phyloP scores from a whole-genome alignment of 192 early-diverging fungal species.

The Podila epicladia region DNA sequence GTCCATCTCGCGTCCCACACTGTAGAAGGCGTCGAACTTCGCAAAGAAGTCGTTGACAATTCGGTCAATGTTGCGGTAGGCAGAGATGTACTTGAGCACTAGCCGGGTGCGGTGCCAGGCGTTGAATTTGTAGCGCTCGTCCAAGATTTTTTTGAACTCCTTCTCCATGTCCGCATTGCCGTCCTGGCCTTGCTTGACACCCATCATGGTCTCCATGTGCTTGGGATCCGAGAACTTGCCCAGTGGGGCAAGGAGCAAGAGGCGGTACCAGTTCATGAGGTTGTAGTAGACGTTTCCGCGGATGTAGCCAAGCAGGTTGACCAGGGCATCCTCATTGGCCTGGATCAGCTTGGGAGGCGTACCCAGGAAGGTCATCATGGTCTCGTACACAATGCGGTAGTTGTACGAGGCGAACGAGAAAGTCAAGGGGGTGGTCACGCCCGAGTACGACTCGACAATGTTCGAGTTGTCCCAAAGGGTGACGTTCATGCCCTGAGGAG shows the following conservation, averaged over 20 bases:
- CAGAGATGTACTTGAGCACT: constrained; percentile 40
- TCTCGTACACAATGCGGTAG: constrained; percentile 49
- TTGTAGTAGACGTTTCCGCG: constrained; percentile 52
- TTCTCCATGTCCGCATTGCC: constrained; percentile 49
- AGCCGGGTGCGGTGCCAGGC: constrained; percentile 36
- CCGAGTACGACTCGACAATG: constrained; percentile 52
- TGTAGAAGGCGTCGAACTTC: constrained; percentile 46
- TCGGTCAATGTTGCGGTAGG: constrained; percentile 44
- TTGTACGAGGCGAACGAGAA: constrained; percentile 51
- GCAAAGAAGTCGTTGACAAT: constrained; percentile 46
- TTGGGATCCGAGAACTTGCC: constrained; percentile 51
- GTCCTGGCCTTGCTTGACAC: constrained; percentile 49
- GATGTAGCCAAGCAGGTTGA: constrained; percentile 43
- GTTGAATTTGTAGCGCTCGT: constrained; percentile 30
- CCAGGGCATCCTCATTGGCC: constrained; percentile 31
- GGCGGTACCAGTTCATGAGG: constrained; percentile 51
- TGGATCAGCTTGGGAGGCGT: constrained; percentile 38
- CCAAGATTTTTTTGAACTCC: constrained; percentile 48
- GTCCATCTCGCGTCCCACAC: constrained; percentile 34
- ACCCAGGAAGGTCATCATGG: constrained; percentile 41
- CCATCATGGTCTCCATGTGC: constrained; percentile 54
- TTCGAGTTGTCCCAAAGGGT: constrained; percentile 50
- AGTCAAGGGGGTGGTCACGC: constrained; percentile 41
- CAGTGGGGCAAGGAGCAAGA: constrained; percentile 34
- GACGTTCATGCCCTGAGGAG: constrained; percentile 47